Evolutionary conservation across 1,284 basidiomycete species (phyloP), one percentile per base, ranked within the genome.

Genomic region (Lentinula novae-zelandiae): DNA sequence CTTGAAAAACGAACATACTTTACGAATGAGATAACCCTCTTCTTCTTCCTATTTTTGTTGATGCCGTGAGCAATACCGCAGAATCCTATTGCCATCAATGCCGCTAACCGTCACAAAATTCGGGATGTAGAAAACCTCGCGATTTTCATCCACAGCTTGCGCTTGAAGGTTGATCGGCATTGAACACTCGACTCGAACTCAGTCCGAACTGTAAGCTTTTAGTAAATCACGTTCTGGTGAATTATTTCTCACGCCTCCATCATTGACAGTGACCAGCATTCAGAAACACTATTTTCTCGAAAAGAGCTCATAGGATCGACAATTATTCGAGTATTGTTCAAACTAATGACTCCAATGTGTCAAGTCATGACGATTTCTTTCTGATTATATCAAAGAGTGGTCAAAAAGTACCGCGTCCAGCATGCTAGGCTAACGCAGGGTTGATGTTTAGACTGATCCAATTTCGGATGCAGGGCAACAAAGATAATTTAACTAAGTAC

Each of bases 11-110:
- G 27, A 27, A 48, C 71, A 53, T 63, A 89, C 92, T 81, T 93
- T 94, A 60, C 85, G 79, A 62, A 91, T 75, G 31, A 96, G 74
- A 69, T 90, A 90, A 48, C 76, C 76, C 70, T 97, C 94, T 74
- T 97, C 95, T 20, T 89, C 84, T 62, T 75, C 74, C 49, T 75
- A 53, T 44, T 33, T 20, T 13, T 22, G 33, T 34, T 12, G 10
- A 49, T 39, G 55, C 56, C 55, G 31, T 46, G 20, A 54, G 36
- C 49, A 57, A 61, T 56, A 53, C 49, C 27, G 34, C 33, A 38
- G 40, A 46, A 22, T 12, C 44, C n/a, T n/a, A 40, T 46, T 12
- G 22, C 20, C 31, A 31, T 12, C 42, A 55, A 27, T 56, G 48
- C 27, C 15, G 67, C 69, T 65, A 60, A 77, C 77, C 53, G 87